A percentile compares a stretch with the other conserved stretches of the same genome.
phyloP scores from a whole-genome alignment of 1,284 basidiomycete genomes.

The Puccinia hordei region DNA sequence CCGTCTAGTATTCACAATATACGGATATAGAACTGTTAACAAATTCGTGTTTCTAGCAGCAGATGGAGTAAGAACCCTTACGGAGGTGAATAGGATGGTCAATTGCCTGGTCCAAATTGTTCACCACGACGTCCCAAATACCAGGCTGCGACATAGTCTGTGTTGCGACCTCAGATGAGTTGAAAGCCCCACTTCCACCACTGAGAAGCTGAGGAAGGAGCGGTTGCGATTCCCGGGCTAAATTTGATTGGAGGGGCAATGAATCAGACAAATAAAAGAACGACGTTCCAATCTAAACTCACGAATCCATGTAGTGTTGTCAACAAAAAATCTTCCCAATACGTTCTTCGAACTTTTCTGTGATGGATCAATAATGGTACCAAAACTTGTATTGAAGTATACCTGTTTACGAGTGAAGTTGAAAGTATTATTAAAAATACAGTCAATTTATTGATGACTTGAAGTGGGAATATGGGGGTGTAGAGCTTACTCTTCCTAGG shows the following conservation, averaged over 20 bases:
- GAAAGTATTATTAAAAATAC: not conserved
- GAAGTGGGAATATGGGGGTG: not conserved
- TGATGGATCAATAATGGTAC: constrained; percentile 17
- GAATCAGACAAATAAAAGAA: not conserved
- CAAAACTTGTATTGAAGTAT: constrained; percentile 44
- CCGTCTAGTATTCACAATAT: not conserved
- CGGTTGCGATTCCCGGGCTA: constrained; percentile 48
- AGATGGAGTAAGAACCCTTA: not conserved
- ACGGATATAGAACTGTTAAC: not conserved
- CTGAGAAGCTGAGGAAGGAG: constrained; percentile 14
- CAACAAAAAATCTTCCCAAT: constrained; percentile 47
- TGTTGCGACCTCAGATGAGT: constrained; percentile 22
- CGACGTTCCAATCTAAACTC: not conserved
- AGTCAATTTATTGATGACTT: not conserved
- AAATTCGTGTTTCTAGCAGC: not conserved
- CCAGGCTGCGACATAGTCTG: constrained; percentile 53
- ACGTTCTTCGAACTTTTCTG: not conserved
- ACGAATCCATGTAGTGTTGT: constrained; percentile 39
- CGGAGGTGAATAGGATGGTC: constrained; percentile 60
- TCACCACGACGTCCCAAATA: constrained; percentile 57
- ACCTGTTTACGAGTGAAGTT: not conserved
- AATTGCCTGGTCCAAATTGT: constrained; percentile 58
- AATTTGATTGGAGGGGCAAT: constrained; percentile 10
- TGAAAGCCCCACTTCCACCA: constrained; percentile 41
- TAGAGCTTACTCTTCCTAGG: constrained; percentile 27